phyloP scores from a whole-genome alignment of 176 grass and related monocot genomes.

The Carex cristatella region DNA sequence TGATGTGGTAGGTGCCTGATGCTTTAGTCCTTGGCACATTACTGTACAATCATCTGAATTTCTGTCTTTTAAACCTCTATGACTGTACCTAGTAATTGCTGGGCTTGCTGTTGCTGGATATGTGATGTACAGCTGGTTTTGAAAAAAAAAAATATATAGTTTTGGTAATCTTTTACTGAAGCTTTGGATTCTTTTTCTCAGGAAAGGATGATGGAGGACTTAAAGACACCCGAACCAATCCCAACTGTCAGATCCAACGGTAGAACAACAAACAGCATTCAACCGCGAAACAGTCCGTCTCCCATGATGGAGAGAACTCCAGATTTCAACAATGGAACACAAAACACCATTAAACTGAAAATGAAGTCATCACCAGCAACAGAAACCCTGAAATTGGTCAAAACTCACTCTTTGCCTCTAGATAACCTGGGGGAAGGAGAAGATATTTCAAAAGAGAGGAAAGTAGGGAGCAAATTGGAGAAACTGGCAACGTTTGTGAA shows the following conservation, averaged over 20 bases:
- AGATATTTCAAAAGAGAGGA: slow-evolving; percentile 8
- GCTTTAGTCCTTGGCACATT: background rate
- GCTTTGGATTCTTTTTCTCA: slow-evolving; percentile 30
- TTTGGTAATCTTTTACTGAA: slow-evolving; percentile 19
- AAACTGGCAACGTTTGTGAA: slow-evolving; percentile 11
- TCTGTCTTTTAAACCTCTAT: background rate
- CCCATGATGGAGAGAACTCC: background rate
- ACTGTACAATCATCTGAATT: background rate
- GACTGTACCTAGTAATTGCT: background rate
- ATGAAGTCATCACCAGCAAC: slow-evolving; percentile 12
- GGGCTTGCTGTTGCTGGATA: slow-evolving; percentile 11
- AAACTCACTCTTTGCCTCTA: background rate
- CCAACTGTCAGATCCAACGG: background rate
- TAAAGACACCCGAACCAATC: slow-evolving; percentile 4
- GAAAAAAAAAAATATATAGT: background rate
- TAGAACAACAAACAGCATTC: background rate
- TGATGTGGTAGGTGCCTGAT: background rate
- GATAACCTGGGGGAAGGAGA: background rate
- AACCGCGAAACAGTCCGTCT: background rate
- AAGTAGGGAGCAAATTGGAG: slow-evolving; percentile 4
- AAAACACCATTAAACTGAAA: background rate
- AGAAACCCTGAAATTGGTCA: slow-evolving; percentile 15
- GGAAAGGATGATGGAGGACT: slow-evolving; percentile 64
- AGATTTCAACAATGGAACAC: slow-evolving; percentile 1
- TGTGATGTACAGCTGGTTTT: background rate